A percentile compares a stretch with the other conserved stretches of the same genome.
Conservation (phyloP, 1,284 basidiomycete genomes). For the Ustilago vetiveriae region DNA sequence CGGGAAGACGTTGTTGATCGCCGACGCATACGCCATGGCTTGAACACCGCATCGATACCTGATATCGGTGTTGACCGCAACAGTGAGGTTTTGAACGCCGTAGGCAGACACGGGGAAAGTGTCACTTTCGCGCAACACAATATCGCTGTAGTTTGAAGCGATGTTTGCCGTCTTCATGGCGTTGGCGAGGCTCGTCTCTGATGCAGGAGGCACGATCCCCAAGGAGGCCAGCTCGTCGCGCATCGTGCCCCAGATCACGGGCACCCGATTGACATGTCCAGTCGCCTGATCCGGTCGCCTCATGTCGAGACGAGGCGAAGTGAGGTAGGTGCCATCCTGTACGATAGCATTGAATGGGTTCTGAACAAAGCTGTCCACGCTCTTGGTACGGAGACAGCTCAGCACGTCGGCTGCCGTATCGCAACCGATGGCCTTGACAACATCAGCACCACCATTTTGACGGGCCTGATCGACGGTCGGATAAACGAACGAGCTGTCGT, state of each 20-base stretch:
- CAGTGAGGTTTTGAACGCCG: constrained; percentile 39
- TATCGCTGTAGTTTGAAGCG: constrained; percentile 26
- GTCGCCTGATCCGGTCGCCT: constrained; percentile 12
- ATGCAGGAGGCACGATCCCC: constrained; percentile 40
- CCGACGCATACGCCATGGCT: constrained; percentile 40
- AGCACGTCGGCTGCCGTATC: constrained; percentile 32
- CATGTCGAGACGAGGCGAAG: constrained; percentile 37
- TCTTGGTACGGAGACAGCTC: constrained; percentile 39
- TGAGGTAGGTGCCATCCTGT: constrained; percentile 43
- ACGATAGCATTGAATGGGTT: constrained; percentile 8
- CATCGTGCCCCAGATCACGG: constrained; percentile 48
- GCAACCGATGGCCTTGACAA: constrained; percentile 35
- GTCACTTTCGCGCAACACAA: constrained; percentile 30
- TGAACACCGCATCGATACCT: constrained; percentile 40
- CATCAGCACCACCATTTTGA: constrained; percentile 6
- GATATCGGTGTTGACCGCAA: constrained; percentile 41
- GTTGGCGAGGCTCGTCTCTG: constrained; percentile 30
- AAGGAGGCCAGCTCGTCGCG: constrained; percentile 54
- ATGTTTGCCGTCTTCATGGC: constrained; percentile 45
- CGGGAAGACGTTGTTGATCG: constrained; percentile 41
- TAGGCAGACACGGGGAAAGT: constrained; percentile 30
- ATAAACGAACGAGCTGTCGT: constrained; percentile 27
- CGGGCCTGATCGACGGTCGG: constrained; percentile 20
- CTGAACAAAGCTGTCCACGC: constrained; percentile 20
- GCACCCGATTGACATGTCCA: constrained; percentile 47